Evolutionary conservation across 202 grass and related monocot species (phyloP).

Genomic region (Carex sylvatica): DNA sequence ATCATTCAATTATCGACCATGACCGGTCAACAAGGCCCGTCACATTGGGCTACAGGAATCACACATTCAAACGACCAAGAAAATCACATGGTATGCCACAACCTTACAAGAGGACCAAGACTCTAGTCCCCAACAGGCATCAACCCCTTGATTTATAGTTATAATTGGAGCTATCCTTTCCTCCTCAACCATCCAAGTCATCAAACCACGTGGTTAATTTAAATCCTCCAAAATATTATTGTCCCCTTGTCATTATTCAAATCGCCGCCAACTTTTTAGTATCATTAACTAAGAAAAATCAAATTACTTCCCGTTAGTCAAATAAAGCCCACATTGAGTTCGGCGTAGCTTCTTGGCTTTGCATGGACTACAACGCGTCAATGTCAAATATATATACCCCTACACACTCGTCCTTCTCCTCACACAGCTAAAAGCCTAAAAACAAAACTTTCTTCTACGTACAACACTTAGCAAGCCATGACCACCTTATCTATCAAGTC

Average conservation of each 20-base stretch:
- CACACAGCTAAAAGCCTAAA: neutral
- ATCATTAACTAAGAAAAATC: neutral
- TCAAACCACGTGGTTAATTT: too few relatives aligned
- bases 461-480: slow-evolving; percentile 3
- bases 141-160: neutral
- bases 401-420: neutral
- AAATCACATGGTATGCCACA: neutral
- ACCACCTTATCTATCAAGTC: neutral
- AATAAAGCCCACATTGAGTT: slow-evolving; percentile 2
- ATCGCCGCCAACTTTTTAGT: neutral
- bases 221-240: neutral
- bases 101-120: neutral
- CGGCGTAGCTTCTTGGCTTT: neutral
- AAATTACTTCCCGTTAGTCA: slow-evolving; percentile 7
- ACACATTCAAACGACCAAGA: too few relatives aligned
- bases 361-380: slow-evolving; percentile 13
- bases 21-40: neutral
- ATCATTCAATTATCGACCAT: neutral
- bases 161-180: neutral
- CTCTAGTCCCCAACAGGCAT: neutral
- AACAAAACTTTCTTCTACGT: neutral
- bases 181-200: too few relatives aligned
- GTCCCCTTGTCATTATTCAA: neutral
- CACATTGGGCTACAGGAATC: neutral
- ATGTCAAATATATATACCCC: slow-evolving; percentile 17